These are phyloP conservation scores for Bretschneidera sinensis DNA, from an alignment of 345 rosid species.

Conservation along the genomic window DNA sequence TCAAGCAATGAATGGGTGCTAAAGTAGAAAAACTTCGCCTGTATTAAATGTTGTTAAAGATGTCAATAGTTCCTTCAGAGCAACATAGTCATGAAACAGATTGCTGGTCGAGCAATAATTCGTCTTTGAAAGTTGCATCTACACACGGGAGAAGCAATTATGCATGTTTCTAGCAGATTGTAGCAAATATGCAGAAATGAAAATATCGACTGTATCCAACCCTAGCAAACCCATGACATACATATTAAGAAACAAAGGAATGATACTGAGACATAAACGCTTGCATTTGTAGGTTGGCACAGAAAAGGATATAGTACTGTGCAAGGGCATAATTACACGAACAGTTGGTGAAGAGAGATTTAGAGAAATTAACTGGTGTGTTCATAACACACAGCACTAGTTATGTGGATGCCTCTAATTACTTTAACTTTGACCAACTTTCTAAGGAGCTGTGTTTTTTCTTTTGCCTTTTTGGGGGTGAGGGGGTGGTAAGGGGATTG, in stretches of 20 bases:
- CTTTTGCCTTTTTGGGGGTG: background rate
- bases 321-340: no score
- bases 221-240: no score
- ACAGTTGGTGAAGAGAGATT: background rate
- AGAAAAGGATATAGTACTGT: no score
- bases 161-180: no score
- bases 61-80: slow-evolving; percentile 8
- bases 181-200: no score
- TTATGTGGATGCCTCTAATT: background rate
- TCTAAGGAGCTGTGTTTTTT: background rate
- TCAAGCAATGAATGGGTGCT: slow-evolving; percentile 80
- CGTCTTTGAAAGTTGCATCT: background rate
- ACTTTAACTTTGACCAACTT: background rate
- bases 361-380: background rate
- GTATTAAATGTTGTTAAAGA: slow-evolving; percentile 24
- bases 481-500: background rate
- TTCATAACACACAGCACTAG: no score
- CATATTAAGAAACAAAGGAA: no score
- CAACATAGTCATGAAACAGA: background rate
- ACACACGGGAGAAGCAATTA: background rate
- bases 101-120: background rate
- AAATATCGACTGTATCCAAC: no score
- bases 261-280: no score
- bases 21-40: slow-evolving; percentile 91
- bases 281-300: no score